These are phyloP conservation scores for Spizellomyces sp. DNA, from an alignment of 192 early-diverging fungal species.

Conservation along the genomic window DNA sequence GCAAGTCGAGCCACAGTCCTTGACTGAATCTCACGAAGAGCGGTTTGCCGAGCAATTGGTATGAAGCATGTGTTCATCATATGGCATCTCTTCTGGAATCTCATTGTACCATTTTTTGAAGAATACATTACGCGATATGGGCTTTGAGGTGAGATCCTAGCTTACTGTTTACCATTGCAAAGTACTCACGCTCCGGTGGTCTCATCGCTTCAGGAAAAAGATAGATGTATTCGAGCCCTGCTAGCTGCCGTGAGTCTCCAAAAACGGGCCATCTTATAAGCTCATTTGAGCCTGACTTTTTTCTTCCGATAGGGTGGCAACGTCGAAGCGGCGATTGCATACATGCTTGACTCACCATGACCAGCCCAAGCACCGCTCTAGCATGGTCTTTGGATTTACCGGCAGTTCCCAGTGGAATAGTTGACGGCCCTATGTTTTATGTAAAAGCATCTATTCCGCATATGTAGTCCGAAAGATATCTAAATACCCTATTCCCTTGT, in stretches of 20 bases:
- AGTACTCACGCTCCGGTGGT: too few species aligned
- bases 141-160: constrained; percentile 27
- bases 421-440: too few species aligned
- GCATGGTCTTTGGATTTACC: too few species aligned
- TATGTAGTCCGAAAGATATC: too few species aligned
- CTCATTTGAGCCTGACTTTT: neutral
- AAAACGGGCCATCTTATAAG: neutral
- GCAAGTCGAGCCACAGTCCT: neutral
- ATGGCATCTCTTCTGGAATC: neutral
- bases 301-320: constrained; percentile 31
- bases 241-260: constrained; percentile 29
- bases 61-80: neutral
- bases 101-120: neutral
- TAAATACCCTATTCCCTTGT: too few species aligned
- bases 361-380: too few species aligned
- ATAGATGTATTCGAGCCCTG: constrained; percentile 33
- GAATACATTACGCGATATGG: constrained; percentile 35
- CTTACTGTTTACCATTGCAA: too few species aligned
- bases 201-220: constrained; percentile 24
- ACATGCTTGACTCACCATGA: constrained; percentile 23
- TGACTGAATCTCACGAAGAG: constrained; percentile 26
- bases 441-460: too few species aligned
- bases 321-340: constrained; percentile 42
- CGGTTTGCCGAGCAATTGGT: constrained; percentile 31
- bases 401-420: too few species aligned